These are phyloP conservation scores for Cutaneotrichosporon mucoides DNA, from an alignment of 1,284 basidiomycete species.

Conservation along the genomic window DNA sequence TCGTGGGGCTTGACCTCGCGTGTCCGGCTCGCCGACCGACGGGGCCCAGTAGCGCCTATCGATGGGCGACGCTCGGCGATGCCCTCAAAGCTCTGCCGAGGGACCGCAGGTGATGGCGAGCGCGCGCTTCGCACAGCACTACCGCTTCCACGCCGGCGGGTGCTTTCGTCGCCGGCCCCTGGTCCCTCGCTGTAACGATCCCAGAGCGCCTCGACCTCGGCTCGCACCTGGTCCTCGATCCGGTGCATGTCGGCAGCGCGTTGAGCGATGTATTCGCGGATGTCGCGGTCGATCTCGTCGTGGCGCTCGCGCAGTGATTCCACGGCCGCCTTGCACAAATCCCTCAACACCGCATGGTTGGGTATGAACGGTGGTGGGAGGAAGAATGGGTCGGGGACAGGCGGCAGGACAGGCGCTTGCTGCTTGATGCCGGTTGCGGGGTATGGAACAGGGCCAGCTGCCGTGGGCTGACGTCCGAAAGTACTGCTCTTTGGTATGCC, in stretches of 20 bases:
- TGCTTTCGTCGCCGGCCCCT: constrained; percentile 16
- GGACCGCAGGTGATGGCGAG: not conserved
- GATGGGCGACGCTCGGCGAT: not conserved
- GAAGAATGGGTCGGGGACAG: constrained; percentile 48
- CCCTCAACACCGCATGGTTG: constrained; percentile 43
- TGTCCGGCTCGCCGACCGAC: not conserved
- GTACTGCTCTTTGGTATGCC: constrained; percentile 15
- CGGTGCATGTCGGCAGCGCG: constrained; percentile 35
- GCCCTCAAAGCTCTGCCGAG: constrained; percentile 1
- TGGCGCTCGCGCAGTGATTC: constrained; percentile 29
- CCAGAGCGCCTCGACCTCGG: constrained; percentile 46
- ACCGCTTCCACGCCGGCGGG: constrained; percentile 7
- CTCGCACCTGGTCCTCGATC: constrained; percentile 39
- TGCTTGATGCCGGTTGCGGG: not conserved
- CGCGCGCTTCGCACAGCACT: not conserved
- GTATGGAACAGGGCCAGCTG: constrained; percentile 22
- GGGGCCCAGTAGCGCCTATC: not conserved
- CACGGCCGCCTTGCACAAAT: constrained; percentile 38
- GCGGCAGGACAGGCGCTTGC: constrained; percentile 22
- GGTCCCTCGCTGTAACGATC: constrained; percentile 35
- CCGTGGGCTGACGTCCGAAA: constrained; percentile 17
- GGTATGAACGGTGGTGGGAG: constrained; percentile 51
- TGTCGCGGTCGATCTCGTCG: constrained; percentile 35
- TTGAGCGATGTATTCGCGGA: constrained; percentile 30
- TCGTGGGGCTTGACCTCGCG: not conserved